These are phyloP conservation scores for Pseudogymnoascus sp. DNA, from an alignment of 2,329 filamentous ascomycete species.

Conservation along the genomic window DNA sequence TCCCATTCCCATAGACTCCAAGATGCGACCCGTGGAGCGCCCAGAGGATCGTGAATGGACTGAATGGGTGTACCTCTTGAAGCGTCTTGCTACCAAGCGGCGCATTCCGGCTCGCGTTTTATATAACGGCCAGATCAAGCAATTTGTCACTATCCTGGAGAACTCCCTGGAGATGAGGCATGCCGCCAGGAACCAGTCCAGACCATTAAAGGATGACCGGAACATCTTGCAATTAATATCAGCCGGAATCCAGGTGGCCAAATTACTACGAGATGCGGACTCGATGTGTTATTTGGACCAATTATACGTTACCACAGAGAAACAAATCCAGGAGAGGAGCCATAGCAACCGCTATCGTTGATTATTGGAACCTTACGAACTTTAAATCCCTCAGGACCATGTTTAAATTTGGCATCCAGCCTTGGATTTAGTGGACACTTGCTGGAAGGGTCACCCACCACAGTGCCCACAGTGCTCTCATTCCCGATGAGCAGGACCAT, in stretches of 20 bases:
- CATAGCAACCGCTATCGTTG: slow-evolving; percentile 26
- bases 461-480: background rate
- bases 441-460: background rate
- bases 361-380: slow-evolving; percentile 13
- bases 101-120: slow-evolving; percentile 76
- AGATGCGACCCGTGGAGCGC: slow-evolving; percentile 68
- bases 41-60: slow-evolving; percentile 81
- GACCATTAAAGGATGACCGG: slow-evolving; percentile 78
- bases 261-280: slow-evolving; percentile 74
- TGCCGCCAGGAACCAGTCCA: slow-evolving; percentile 73
- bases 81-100: slow-evolving; percentile 76
- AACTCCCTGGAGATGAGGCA: slow-evolving; percentile 85
- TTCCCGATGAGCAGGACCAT: slow-evolving; percentile 1
- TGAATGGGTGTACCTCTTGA: slow-evolving; percentile 83
- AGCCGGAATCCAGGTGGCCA: slow-evolving; percentile 78
- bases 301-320: slow-evolving; percentile 76
- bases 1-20: slow-evolving; percentile 62
- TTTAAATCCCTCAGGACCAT: background rate
- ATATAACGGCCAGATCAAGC: slow-evolving; percentile 86
- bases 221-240: slow-evolving; percentile 84
- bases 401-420: background rate
- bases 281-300: slow-evolving; percentile 77
- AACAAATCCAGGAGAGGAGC: slow-evolving; percentile 63
- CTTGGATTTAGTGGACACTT: background rate
- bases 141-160: slow-evolving; percentile 79